Evolutionary conservation across 2,329 filamentous ascomycete genomes (phyloP).

Genomic region (Talaromyces sp.): DNA sequence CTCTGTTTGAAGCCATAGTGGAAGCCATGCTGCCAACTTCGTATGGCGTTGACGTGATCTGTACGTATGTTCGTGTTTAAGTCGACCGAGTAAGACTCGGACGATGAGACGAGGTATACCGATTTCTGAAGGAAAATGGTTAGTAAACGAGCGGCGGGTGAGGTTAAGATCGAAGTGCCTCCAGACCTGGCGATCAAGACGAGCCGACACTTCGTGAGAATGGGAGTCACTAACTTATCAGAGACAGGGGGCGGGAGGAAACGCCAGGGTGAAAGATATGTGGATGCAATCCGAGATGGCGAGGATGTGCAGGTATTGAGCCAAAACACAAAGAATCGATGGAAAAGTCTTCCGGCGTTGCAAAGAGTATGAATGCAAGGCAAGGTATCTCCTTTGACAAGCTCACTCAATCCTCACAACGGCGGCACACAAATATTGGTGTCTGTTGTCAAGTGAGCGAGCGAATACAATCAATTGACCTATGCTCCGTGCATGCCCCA

Average conservation of each 20-base stretch:
- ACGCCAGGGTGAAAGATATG: conserved; percentile 9
- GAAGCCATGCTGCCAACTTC: conserved; percentile 30
- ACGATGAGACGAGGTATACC: neutral
- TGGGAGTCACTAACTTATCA: conserved; percentile 9
- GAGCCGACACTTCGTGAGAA: neutral
- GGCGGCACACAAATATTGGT: neutral
- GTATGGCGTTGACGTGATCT: conserved; percentile 13
- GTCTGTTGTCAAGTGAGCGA: conserved; percentile 15
- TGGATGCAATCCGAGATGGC: neutral
- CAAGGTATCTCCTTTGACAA: conserved; percentile 7
- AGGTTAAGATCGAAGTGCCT: neutral
- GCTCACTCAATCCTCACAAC: conserved; percentile 9
- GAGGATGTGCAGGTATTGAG: conserved; percentile 5
- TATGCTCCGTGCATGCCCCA: conserved; percentile 44
- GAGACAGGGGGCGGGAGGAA: neutral
- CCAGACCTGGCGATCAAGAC: neutral
- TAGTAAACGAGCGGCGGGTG: neutral
- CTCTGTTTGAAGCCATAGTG: conserved; percentile 36
- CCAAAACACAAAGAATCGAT: neutral
- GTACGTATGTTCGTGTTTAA: conserved; percentile 17
- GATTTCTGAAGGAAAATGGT: neutral
- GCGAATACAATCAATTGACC: conserved; percentile 27
- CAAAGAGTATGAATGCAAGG: conserved; percentile 10
- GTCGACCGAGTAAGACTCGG: conserved; percentile 1
- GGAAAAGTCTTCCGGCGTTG: neutral